Evolutionary conservation across 2,329 filamentous ascomycete genomes (phyloP).

Genomic region (Gaeumannomyces tritici): DNA sequence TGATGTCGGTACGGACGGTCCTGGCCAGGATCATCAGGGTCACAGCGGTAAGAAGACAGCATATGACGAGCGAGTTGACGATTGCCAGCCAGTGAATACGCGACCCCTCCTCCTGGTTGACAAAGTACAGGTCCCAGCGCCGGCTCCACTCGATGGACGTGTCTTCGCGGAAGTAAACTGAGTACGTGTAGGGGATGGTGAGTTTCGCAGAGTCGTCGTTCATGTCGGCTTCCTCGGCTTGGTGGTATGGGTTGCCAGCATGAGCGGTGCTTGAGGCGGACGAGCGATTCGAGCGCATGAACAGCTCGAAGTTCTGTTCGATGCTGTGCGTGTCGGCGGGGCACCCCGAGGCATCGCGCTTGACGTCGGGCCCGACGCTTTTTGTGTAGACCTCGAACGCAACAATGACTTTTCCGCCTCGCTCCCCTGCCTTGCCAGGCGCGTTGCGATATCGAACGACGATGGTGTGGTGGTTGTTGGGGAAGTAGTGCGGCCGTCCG

Average conservation of each 20-base stretch:
- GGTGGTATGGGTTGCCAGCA: slow-evolving; percentile 45
- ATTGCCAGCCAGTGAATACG: slow-evolving; percentile 85
- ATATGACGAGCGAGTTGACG: slow-evolving; percentile 77
- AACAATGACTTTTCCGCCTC: slow-evolving; percentile 70
- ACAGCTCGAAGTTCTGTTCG: slow-evolving; percentile 58
- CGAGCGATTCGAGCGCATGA: slow-evolving; percentile 54
- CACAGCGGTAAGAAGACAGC: slow-evolving; percentile 65
- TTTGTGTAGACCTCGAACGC: slow-evolving; percentile 88
- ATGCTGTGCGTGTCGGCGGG: slow-evolving; percentile 56
- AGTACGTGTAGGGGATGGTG: slow-evolving; percentile 77
- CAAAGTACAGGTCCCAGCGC: slow-evolving; percentile 85
- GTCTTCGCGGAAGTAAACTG: slow-evolving; percentile 82
- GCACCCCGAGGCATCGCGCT: slow-evolving; percentile 55
- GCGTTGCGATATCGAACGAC: slow-evolving; percentile 70
- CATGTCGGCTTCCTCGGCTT: slow-evolving; percentile 42
- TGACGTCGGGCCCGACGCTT: slow-evolving; percentile 55
- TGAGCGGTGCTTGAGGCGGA: slow-evolving; percentile 27
- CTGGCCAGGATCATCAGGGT: slow-evolving; percentile 73
- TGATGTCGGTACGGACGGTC: slow-evolving; percentile 71
- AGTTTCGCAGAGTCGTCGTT: slow-evolving; percentile 56
- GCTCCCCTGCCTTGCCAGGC: slow-evolving; percentile 56
- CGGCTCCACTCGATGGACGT: slow-evolving; percentile 71
- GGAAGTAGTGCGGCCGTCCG: slow-evolving; percentile 54
- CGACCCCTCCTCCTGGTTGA: slow-evolving; percentile 72
- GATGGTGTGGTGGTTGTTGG: slow-evolving; percentile 84